Conservation (phyloP, 257 asterid species). For the Gentiana macrophylla region DNA sequence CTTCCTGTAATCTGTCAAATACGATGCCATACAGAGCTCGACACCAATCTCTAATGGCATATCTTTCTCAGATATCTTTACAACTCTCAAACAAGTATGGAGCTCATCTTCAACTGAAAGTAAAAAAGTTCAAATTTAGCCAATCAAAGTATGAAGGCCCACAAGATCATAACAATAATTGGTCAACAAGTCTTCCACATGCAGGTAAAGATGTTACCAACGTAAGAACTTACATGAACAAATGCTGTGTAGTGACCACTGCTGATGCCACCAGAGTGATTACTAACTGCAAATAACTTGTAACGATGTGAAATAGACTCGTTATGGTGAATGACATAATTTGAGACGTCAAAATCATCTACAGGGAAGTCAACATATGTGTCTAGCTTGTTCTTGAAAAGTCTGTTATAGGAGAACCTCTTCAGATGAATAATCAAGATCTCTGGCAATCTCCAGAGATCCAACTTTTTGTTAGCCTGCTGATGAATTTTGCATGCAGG, state of each 20-base stretch:
- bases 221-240: slow-evolving; percentile 41
- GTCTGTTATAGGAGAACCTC: slow-evolving; percentile 53
- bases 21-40: too few relatives aligned
- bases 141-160: too few relatives aligned
- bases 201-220: not conserved
- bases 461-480: slow-evolving; percentile 65
- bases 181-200: too few relatives aligned
- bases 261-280: slow-evolving; percentile 60
- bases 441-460: slow-evolving; percentile 80
- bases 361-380: slow-evolving; percentile 62
- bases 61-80: too few relatives aligned
- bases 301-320: slow-evolving; percentile 28
- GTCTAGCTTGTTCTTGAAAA: slow-evolving; percentile 52
- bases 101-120: too few relatives aligned
- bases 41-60: too few relatives aligned
- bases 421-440: slow-evolving; percentile 61
- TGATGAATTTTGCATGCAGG: slow-evolving; percentile 58
- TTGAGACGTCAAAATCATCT: slow-evolving; percentile 49
- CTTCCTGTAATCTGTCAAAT: too few relatives aligned
- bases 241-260: slow-evolving; percentile 78
- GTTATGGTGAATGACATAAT: slow-evolving; percentile 27
- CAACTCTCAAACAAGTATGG: too few relatives aligned
- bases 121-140: too few relatives aligned
- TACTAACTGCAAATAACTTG: slow-evolving; percentile 57
- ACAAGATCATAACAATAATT: not conserved